These are phyloP conservation scores for Tympanopsis confertula DNA, from an alignment of 2,329 filamentous ascomycete species.

Conservation along the genomic window DNA sequence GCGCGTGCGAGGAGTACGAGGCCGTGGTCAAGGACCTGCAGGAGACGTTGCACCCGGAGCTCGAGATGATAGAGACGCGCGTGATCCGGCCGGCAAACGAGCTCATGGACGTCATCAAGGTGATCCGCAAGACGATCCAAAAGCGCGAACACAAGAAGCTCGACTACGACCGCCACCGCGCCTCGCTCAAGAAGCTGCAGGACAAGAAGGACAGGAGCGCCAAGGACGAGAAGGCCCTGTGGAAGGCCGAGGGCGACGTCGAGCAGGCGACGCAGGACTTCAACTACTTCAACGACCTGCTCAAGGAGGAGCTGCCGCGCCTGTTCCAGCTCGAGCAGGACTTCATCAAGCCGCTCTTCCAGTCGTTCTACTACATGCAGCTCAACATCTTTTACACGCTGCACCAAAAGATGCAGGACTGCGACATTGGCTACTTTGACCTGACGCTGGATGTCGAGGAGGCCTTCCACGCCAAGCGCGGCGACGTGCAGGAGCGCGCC, in stretches of 20 bases:
- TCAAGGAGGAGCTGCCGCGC: slow-evolving; percentile 90
- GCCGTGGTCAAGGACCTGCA: slow-evolving; percentile 80
- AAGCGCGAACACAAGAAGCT: slow-evolving; percentile 97
- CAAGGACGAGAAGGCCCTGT: slow-evolving; percentile 95
- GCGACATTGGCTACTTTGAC: slow-evolving; percentile 97
- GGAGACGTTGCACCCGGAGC: slow-evolving; percentile 75
- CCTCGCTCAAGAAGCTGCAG: slow-evolving; percentile 80
- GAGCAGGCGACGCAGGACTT: slow-evolving; percentile 90
- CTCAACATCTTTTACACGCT: slow-evolving; percentile 98
- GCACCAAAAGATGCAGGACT: slow-evolving; percentile 93
- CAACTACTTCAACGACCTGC: slow-evolving; percentile 93
- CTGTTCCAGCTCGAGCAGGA: slow-evolving; percentile 81
- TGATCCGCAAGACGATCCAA: slow-evolving; percentile 73
- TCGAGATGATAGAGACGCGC: slow-evolving; percentile 92
- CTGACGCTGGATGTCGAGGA: slow-evolving; percentile 82
- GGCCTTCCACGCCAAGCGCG: slow-evolving; percentile 79
- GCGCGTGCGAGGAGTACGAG: slow-evolving; percentile 94
- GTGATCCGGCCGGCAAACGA: slow-evolving; percentile 89
- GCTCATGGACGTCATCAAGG: slow-evolving; percentile 86
- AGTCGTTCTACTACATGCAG: slow-evolving; percentile 99
- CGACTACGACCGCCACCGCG: slow-evolving; percentile 81
- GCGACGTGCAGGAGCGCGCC: slow-evolving; percentile 70
- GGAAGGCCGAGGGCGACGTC: slow-evolving; percentile 85
- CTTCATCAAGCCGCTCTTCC: slow-evolving; percentile 94
- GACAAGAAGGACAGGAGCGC: slow-evolving; percentile 94